These are phyloP conservation scores for Chlamydomonas sp. DNA, from an alignment of 139 green algal genomes.

Conservation along the genomic window DNA sequence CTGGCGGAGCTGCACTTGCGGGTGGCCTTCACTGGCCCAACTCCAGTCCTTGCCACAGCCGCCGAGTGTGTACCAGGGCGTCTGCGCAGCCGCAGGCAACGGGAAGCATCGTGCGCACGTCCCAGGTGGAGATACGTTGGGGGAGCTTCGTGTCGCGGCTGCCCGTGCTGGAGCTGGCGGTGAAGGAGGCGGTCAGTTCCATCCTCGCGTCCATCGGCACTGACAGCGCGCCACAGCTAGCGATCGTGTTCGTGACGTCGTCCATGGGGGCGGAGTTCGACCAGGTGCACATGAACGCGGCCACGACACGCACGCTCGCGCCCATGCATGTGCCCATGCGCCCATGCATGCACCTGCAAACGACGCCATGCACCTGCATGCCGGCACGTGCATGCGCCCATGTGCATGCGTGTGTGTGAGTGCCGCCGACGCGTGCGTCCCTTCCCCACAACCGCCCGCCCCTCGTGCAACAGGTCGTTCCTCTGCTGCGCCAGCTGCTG, in stretches of 20 bases:
- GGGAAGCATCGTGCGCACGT: background rate
- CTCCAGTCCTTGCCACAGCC: too few relatives aligned
- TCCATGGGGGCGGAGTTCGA: slow-evolving; percentile 25
- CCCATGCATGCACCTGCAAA: too few relatives aligned
- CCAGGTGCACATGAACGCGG: background rate
- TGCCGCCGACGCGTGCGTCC: background rate
- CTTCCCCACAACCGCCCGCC: background rate
- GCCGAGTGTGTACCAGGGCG: too few relatives aligned
- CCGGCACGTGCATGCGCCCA: background rate
- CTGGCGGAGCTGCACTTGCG: too few relatives aligned
- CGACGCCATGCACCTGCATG: too few relatives aligned
- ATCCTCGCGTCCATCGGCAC: slow-evolving; percentile 14
- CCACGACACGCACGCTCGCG: too few relatives aligned
- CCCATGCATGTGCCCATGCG: too few relatives aligned
- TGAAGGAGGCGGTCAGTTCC: slow-evolving; percentile 13
- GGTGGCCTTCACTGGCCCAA: too few relatives aligned
- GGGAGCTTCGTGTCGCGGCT: slow-evolving; percentile 3
- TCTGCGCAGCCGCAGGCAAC: too few relatives aligned
- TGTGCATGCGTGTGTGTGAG: background rate
- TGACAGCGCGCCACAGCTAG: slow-evolving; percentile 19
- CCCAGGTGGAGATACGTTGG: slow-evolving; percentile 19
- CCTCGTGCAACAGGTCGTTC: slow-evolving; percentile 18
- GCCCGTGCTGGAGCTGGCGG: background rate
- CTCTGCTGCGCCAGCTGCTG: slow-evolving; percentile 28
- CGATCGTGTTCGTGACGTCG: slow-evolving; percentile 36